Base-by-base conservation (phyloP, 176 grass and related monocot species). In the Poa pratensis region DNA sequence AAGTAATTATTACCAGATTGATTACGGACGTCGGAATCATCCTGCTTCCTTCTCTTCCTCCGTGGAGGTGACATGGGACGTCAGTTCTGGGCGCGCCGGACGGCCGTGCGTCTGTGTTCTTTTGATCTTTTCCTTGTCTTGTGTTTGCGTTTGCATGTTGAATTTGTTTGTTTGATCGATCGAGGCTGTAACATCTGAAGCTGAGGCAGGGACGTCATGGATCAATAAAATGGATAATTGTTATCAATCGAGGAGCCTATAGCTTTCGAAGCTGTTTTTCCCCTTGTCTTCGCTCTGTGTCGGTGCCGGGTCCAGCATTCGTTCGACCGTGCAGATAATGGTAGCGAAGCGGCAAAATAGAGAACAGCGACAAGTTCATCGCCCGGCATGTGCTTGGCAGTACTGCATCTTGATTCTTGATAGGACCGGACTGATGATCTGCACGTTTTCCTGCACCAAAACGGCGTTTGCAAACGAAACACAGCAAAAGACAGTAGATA, bases 181-280 rank as follows among this genome's bases (percentile, higher is more conserved):
- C 58, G 82, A 64, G 9, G 2, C 42, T 84, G 58, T 64, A 76
- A 19, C 57, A 65, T 65, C 17, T 76, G 20, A n/a, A 50, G 42
- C 61, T 22, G 61, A 67, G 62, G 28, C 7, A 68, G 26, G 46
- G 43, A 49, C 3, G 0, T 73, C 70, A 26, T 6, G 45, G 43
- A 50, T 73, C n/a, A 73, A 73, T 73, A 73, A 73, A 17, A 51
- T 51, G 49, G 49, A 51, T 51, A 51, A 50, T 39, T 68, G 32
- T 37, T 18, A 37, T 37, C 65, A 65, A 9, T 26, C 10, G 23
- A 61, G 10, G 23, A 61, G 10, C 22, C 1, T 26, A 23, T 59
- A 23, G 40, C 40, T 42, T 22, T 58, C 20, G 7, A 55, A 55
- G 19, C 6, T 55, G 7, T 55, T 58, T 3, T 8, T 57, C 24